A percentile compares a stretch with the other conserved stretches of the same genome.
Conservation (phyloP, 306 rosid species). For the Malus orientalis region DNA sequence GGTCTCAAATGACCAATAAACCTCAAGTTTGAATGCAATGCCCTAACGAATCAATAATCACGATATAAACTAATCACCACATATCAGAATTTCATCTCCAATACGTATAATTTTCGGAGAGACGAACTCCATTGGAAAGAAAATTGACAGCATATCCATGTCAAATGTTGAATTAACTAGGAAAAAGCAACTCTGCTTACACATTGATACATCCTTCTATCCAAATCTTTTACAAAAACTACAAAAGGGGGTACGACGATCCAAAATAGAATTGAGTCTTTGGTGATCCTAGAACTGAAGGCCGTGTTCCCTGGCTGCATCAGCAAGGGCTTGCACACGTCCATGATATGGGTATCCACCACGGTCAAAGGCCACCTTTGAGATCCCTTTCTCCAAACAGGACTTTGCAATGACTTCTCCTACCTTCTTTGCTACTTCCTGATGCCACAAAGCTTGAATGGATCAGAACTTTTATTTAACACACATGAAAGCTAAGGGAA, state of each 20-base stretch:
- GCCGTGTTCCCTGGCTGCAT: conserved; percentile 83
- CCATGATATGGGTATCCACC: conserved; percentile 98
- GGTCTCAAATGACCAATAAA: background rate
- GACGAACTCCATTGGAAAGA: background rate
- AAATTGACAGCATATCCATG: background rate
- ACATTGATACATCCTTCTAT: background rate
- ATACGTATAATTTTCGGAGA: background rate
- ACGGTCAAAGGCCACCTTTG: conserved; percentile 86
- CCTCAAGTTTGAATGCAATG: background rate
- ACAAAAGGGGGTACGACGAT: background rate
- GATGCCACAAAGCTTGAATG: conserved; percentile 16
- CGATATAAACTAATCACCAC: background rate
- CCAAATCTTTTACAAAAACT: background rate
- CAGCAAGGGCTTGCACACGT: conserved; percentile 83
- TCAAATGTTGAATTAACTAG: conserved; percentile 1
- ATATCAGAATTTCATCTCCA: background rate
- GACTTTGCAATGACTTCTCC: conserved; percentile 87
- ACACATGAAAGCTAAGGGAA: background rate
- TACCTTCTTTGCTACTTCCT: conserved; percentile 89
- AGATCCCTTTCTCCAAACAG: conserved; percentile 87
- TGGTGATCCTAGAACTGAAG: conserved; percentile 51
- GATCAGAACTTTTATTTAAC: conserved; percentile 1
- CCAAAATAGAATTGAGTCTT: background rate
- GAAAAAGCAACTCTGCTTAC: conserved; percentile 1
- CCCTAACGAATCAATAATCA: background rate